Evolutionary conservation across 345 rosid genomes (phyloP).

Genomic region (Lepidium didymum): DNA sequence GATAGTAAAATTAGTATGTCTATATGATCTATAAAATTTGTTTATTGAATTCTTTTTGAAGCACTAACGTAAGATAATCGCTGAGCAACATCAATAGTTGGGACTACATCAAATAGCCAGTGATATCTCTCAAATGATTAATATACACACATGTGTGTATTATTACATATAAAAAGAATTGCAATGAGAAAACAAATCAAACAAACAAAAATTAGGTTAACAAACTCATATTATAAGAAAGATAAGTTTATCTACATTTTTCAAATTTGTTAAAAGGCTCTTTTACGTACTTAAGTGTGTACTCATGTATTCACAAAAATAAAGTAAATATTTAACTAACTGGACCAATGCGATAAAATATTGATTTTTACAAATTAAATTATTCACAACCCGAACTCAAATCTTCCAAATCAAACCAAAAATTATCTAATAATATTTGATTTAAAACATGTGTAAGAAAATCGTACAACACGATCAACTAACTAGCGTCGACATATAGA

Average conservation of each 20-base stretch:
- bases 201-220: not conserved
- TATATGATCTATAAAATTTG: too few relatives aligned
- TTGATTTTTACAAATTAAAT: not conserved
- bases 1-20: too few relatives aligned
- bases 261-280: not conserved
- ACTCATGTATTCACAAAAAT: not conserved
- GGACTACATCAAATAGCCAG: too few relatives aligned
- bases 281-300: not conserved
- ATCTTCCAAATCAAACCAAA: not conserved
- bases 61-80: not conserved
- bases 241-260: not conserved
- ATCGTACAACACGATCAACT: too few relatives aligned
- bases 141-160: not conserved
- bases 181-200: not conserved
- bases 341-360: not conserved
- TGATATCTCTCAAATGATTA: not conserved
- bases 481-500: too few relatives aligned
- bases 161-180: not conserved
- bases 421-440: not conserved
- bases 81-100: not conserved
- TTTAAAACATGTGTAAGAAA: not conserved
- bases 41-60: too few relatives aligned
- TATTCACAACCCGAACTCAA: not conserved
- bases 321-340: not conserved
- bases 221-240: not conserved